A percentile compares a stretch with the other conserved stretches of the same genome.
Evolutionary conservation across 2,329 filamentous ascomycete species (phyloP).

Genomic region (Diaporthe sp.): DNA sequence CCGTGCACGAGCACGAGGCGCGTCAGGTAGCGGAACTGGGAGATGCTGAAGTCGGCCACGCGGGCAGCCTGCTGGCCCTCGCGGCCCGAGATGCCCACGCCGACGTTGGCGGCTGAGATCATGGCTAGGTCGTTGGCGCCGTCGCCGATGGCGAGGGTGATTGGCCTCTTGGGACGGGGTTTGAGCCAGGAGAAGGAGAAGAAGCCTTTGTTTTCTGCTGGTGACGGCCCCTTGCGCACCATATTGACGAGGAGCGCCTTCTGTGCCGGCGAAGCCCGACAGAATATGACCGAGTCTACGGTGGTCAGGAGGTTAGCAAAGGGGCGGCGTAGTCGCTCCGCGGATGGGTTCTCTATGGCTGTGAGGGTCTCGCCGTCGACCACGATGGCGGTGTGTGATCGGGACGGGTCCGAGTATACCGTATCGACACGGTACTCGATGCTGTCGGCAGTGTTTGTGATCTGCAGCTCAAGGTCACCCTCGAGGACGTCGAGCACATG

Average conservation of each 20-base stretch:
- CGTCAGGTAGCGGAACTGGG: too few species aligned
- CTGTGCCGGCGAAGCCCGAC: slow-evolving; percentile 88
- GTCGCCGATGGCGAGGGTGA: too few species aligned
- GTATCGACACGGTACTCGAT: slow-evolving; percentile 62
- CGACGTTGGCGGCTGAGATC: too few species aligned
- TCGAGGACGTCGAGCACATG: slow-evolving; percentile 78
- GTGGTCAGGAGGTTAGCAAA: slow-evolving; percentile 86
- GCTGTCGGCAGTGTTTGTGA: slow-evolving; percentile 74
- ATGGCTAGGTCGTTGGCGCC: too few species aligned
- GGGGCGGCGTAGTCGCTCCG: slow-evolving; percentile 59
- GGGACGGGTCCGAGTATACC: slow-evolving; percentile 48
- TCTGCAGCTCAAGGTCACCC: slow-evolving; percentile 75
- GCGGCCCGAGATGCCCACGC: too few species aligned
- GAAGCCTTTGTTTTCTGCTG: background rate
- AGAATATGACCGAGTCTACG: slow-evolving; percentile 94
- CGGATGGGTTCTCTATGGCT: slow-evolving; percentile 44
- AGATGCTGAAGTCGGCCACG: too few species aligned
- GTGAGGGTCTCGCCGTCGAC: slow-evolving; percentile 73
- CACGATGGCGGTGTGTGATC: slow-evolving; percentile 83
- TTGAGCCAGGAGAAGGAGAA: background rate
- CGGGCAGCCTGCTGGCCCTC: too few species aligned
- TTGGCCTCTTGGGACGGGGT: background rate
- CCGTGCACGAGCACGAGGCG: too few species aligned
- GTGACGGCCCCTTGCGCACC: slow-evolving; percentile 66
- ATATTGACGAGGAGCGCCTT: slow-evolving; percentile 89